phyloP scores from a whole-genome alignment of 495 filamentous ascomycete species.

The Aspergillus cristatus region DNA sequence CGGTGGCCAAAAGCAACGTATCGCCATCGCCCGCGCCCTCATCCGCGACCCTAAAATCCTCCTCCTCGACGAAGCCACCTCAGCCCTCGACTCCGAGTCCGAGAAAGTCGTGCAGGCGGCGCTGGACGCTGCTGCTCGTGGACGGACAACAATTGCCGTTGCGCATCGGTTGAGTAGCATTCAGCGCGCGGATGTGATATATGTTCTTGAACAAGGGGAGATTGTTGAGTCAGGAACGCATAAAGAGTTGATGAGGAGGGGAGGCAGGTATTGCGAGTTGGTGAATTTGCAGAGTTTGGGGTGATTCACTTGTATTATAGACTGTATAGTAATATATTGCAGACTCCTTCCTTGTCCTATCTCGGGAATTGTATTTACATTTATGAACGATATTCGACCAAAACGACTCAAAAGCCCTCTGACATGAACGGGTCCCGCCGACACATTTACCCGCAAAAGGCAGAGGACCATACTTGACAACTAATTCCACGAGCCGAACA shows the following conservation, averaged over 20 bases:
- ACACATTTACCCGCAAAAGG: too few species aligned
- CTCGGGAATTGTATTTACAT: too few species aligned
- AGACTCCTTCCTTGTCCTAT: too few species aligned
- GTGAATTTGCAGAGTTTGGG: conserved; percentile 71
- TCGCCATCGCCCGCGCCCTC: conserved; percentile 69
- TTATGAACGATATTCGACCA: too few species aligned
- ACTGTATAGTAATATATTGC: too few species aligned
- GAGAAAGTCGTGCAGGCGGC: conserved; percentile 78
- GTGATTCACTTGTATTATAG: background rate
- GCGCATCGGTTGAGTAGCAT: conserved; percentile 74
- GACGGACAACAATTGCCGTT: conserved; percentile 69
- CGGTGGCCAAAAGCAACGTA: conserved; percentile 77
- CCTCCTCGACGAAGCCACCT: conserved; percentile 76
- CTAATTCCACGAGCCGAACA: too few species aligned
- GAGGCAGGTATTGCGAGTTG: conserved; percentile 65
- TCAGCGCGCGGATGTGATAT: conserved; percentile 74
- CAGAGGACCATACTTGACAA: too few species aligned
- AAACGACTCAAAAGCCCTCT: too few species aligned
- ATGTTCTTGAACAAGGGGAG: conserved; percentile 66
- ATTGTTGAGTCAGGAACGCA: conserved; percentile 69
- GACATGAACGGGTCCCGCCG: too few species aligned
- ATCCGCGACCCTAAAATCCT: conserved; percentile 61
- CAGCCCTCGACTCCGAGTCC: conserved; percentile 68
- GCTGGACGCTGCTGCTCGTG: conserved; percentile 62
- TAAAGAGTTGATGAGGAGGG: conserved; percentile 50